Conservation (phyloP, 495 filamentous ascomycete species). For the Trichoderma erinaceum region DNA sequence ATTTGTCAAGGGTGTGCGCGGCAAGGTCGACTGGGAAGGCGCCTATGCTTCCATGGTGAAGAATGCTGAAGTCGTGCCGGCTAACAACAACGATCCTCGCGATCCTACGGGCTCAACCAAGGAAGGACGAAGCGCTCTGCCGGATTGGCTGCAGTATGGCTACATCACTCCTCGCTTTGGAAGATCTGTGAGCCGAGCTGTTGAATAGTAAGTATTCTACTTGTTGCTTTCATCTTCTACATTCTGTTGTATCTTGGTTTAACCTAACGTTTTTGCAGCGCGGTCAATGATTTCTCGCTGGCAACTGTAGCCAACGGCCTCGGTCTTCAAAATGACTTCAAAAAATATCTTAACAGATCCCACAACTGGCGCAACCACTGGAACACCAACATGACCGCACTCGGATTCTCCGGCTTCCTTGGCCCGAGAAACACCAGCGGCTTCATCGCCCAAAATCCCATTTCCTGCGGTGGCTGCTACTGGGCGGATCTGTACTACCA, state of each 20-base stretch:
- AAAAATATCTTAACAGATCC: slow-evolving; percentile 58
- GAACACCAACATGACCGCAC: slow-evolving; percentile 49
- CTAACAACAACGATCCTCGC: slow-evolving; percentile 53
- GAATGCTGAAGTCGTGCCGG: slow-evolving; percentile 58
- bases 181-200: slow-evolving; percentile 57
- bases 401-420: slow-evolving; percentile 59
- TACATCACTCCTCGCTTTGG: slow-evolving; percentile 59
- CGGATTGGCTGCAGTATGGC: slow-evolving; percentile 59
- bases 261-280: slow-evolving; percentile 19
- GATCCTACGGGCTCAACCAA: slow-evolving; percentile 59
- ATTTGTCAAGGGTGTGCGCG: slow-evolving; percentile 63
- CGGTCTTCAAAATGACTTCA: slow-evolving; percentile 43
- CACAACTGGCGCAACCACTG: slow-evolving; percentile 70
- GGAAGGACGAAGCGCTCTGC: slow-evolving; percentile 63
- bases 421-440: slow-evolving; percentile 52
- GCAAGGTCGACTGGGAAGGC: slow-evolving; percentile 60
- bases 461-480: slow-evolving; percentile 62
- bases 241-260: not conserved
- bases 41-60: slow-evolving; percentile 65
- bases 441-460: slow-evolving; percentile 54
- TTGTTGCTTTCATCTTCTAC: too few species aligned
- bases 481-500: slow-evolving; percentile 58
- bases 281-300: slow-evolving; percentile 62
- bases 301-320: slow-evolving; percentile 55
- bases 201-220: slow-evolving; percentile 52